Conservation (phyloP, 176 grass and related monocot genomes). For the Aegilops speltoides region DNA sequence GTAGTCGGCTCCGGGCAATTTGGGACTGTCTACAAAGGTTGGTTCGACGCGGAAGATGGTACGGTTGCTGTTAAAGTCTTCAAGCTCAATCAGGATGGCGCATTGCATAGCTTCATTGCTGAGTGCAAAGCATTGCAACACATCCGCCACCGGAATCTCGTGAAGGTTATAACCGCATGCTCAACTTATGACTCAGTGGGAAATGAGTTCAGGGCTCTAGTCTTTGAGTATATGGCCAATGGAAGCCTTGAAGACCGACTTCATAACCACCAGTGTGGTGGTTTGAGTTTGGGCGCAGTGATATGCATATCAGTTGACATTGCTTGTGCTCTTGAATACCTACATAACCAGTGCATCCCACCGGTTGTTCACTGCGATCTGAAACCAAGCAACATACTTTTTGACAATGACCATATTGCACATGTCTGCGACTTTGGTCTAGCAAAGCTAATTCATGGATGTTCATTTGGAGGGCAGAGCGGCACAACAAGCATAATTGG, state of each 20-base stretch:
- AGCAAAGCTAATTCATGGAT: too few relatives aligned
- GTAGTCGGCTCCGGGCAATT: background rate
- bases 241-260: too few relatives aligned
- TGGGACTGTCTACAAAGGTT: background rate
- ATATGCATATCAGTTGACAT: background rate
- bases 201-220: background rate
- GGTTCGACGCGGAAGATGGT: background rate
- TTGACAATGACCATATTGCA: too few relatives aligned
- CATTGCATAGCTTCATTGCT: background rate
- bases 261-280: too few relatives aligned
- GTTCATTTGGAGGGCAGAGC: too few relatives aligned
- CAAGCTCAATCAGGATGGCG: background rate
- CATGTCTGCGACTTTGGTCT: too few relatives aligned
- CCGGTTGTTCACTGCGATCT: too few relatives aligned
- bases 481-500: too few relatives aligned
- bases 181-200: background rate
- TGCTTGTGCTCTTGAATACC: too few relatives aligned
- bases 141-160: background rate
- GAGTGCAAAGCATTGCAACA: background rate
- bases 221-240: background rate
- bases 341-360: too few relatives aligned
- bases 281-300: too few relatives aligned
- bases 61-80: background rate
- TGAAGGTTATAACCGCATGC: background rate
- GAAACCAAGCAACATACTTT: too few relatives aligned